These are phyloP conservation scores for Apiospora koreana DNA, from an alignment of 2,329 filamentous ascomycete species.

Conservation along the genomic window DNA sequence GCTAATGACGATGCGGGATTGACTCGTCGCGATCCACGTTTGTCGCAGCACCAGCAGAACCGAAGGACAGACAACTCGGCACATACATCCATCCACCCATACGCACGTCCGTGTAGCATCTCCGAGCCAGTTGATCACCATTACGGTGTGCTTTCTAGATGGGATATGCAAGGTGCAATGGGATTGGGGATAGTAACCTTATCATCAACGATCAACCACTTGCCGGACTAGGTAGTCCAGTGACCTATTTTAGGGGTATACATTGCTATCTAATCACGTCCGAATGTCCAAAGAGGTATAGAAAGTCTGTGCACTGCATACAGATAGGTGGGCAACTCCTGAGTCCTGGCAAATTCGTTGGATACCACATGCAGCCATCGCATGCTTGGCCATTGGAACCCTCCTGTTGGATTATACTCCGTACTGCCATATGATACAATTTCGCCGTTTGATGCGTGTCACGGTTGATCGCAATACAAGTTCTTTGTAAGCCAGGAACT, in stretches of 20 bases:
- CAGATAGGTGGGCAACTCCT: background rate
- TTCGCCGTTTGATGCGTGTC: background rate
- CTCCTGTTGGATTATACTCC: background rate
- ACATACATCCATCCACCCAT: background rate
- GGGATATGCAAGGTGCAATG: background rate
- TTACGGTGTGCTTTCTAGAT: background rate
- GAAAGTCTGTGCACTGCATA: background rate
- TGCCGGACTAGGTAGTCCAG: background rate
- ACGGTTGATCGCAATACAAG: background rate
- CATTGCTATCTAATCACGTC: background rate
- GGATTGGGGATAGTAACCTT: background rate
- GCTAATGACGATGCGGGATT: background rate
- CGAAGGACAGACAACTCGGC: background rate
- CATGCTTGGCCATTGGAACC: background rate
- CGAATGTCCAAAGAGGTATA: background rate
- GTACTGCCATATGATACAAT: background rate
- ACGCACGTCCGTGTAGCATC: background rate
- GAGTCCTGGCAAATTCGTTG: background rate
- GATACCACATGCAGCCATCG: background rate
- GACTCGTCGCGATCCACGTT: background rate
- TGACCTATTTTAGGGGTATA: slow-evolving; percentile 7
- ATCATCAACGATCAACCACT: background rate
- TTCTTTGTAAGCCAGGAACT: background rate
- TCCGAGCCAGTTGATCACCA: background rate
- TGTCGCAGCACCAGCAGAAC: background rate